Evolutionary conservation across 345 rosid species (phyloP).

Genomic region (Corchorus capsularis): DNA sequence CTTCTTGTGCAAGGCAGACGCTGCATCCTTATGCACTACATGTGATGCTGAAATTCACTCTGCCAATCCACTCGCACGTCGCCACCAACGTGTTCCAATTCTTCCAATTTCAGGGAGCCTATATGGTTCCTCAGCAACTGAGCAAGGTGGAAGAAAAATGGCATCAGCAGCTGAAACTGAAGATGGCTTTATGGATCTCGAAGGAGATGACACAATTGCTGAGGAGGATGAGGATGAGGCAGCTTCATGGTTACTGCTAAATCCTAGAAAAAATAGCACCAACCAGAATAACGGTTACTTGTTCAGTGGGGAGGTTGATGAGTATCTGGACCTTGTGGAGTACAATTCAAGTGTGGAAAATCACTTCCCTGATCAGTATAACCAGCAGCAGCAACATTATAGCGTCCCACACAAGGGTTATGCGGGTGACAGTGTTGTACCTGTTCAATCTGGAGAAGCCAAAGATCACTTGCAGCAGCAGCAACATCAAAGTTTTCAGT

Average conservation of each 20-base stretch:
- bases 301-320: slow-evolving; percentile 62
- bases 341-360: slow-evolving; percentile 56
- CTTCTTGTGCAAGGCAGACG: slow-evolving; percentile 84
- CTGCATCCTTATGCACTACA: slow-evolving; percentile 76
- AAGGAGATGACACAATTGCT: slow-evolving; percentile 31
- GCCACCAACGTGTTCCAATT: slow-evolving; percentile 83
- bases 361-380: slow-evolving; percentile 45
- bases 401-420: slow-evolving; percentile 44
- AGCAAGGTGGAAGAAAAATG: slow-evolving; percentile 27
- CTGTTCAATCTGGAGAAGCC: slow-evolving; percentile 51
- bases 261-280: slow-evolving; percentile 47
- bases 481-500: slow-evolving; percentile 45
- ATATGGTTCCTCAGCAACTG: slow-evolving; percentile 26
- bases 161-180: slow-evolving; percentile 28
- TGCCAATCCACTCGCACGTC: slow-evolving; percentile 87
- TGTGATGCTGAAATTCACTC: slow-evolving; percentile 91
- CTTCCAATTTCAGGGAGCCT: slow-evolving; percentile 54
- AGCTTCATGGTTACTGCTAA: slow-evolving; percentile 75
- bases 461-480: slow-evolving; percentile 45
- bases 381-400: slow-evolving; percentile 38
- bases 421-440: slow-evolving; percentile 76
- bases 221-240: slow-evolving; percentile 78
- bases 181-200: slow-evolving; percentile 35
- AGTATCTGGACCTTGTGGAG: slow-evolving; percentile 81
- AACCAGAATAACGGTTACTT: slow-evolving; percentile 50